Base-by-base conservation (phyloP, 1,139 yeast species). In the Sugiyamaella novakii region DNA sequence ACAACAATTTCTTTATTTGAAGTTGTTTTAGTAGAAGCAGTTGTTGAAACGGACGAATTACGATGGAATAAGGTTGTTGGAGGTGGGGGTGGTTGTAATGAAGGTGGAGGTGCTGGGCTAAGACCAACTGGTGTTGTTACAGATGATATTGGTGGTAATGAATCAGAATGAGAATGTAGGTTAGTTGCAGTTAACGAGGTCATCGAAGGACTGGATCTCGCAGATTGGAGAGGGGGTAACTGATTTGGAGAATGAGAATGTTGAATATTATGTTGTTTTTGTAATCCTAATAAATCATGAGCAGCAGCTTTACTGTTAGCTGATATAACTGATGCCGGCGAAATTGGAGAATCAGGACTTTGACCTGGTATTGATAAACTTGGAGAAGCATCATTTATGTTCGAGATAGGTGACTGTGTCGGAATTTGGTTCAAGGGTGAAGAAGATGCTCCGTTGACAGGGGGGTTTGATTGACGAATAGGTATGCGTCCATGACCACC, bases 301-400 rank as follows among this genome's bases (percentile, higher is more conserved):
- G 47, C 47, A 18, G 47, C 47, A 2, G 42, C 42, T 28, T 27
- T 36, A 18, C 36, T 35, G 21, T 27, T 43, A 12, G 36, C 47
- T 1, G 42, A 35, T n/a, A 36, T 25, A 5, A 15, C 21, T 15
- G 47, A 43, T n/a, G 30, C 22, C 3, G 47, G 41, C 12, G 47
- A 43, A 29, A 17, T 30, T 8, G 34, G 28, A 10, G 44, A 29
- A 40, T 29, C 35, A 15, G 43, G 43, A 17, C 37, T 42, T 14
- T 19, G 38, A 19, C 28, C 46, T 18, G 46, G 39, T 6, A 22
- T 22, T 22, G 25, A 22, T 6, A 22, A 6, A 6, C 8, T 6
- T 6, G 25, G 25, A 22, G 25, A 22, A 19, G 14, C 27, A 10
- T 34, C 30, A 21, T 27, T 38, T 11, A 42, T 15, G 31, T 42